These are phyloP conservation scores for Musa schizocarpa DNA, from an alignment of 176 grass and related monocot genomes.

Conservation along the genomic window DNA sequence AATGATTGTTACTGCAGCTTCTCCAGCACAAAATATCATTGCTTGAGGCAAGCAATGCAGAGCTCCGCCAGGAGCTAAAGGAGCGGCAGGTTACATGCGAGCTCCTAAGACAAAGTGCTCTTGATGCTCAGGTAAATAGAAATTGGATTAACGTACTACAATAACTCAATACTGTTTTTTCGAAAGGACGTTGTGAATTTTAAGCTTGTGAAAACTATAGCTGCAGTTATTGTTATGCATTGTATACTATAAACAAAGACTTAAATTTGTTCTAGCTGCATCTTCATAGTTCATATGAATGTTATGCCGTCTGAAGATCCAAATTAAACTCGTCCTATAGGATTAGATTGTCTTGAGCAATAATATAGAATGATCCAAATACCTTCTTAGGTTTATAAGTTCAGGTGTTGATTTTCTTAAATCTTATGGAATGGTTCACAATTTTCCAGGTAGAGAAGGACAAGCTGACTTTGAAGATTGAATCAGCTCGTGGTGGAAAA, in stretches of 20 bases:
- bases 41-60: conserved; percentile 68
- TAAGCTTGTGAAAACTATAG: too few relatives aligned
- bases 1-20: conserved; percentile 39
- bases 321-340: not conserved
- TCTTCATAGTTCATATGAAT: not conserved
- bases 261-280: not conserved
- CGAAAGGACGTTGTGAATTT: not conserved
- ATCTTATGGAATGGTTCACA: conserved; percentile 11
- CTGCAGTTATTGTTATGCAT: too few relatives aligned
- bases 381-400: not conserved
- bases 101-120: conserved; percentile 42
- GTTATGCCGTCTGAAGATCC: not conserved
- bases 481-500: conserved; percentile 56
- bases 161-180: not conserved
- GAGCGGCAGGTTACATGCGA: conserved; percentile 48
- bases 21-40: conserved; percentile 69
- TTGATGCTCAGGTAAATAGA: conserved; percentile 59
- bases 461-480: conserved; percentile 63
- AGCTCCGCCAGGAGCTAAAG: conserved; percentile 62
- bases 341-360: not conserved
- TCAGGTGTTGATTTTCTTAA: not conserved
- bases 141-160: not conserved
- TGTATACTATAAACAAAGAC: too few relatives aligned
- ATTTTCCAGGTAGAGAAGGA: conserved; percentile 69
- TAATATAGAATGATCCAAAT: not conserved